Evolutionary conservation across 345 rosid species (phyloP).

Genomic region (Durio zibethinus): DNA sequence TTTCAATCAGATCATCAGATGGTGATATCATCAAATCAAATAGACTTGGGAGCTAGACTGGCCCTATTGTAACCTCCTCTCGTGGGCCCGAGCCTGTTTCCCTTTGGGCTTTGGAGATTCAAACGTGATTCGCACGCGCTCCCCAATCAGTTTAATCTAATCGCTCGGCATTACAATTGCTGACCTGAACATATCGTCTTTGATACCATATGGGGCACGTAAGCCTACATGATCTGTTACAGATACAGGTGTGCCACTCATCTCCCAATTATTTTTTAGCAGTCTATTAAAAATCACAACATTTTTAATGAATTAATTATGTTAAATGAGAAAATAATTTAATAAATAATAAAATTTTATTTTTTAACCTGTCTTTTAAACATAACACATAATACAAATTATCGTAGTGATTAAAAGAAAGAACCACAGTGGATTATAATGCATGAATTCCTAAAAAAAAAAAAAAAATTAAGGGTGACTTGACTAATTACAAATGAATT

Average conservation of each 20-base stretch:
- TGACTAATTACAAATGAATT: too few species aligned
- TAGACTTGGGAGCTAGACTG: background rate
- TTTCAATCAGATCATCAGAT: slow-evolving; percentile 8
- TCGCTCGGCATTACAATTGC: too few species aligned
- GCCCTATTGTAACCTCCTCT: background rate
- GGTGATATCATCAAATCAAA: background rate
- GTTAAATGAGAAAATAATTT: too few species aligned
- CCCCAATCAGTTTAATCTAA: background rate
- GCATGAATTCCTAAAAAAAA: too few species aligned
- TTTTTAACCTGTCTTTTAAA: too few species aligned
- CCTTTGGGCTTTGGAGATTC: background rate
- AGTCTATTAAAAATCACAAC: too few species aligned
- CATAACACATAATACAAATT: too few species aligned
- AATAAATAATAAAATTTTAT: too few species aligned
- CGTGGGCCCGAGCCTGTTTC: background rate
- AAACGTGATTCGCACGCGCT: slow-evolving; percentile 1
- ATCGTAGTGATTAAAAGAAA: background rate
- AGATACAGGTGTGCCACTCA: background rate
- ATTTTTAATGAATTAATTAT: too few species aligned
- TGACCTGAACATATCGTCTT: background rate
- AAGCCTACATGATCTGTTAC: background rate
- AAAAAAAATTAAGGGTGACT: too few species aligned
- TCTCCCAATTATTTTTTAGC: background rate
- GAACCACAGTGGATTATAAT: background rate
- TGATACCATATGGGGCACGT: slow-evolving; percentile 6